phyloP scores from a whole-genome alignment of 1,284 basidiomycete genomes.

The Termitomyces sp. region DNA sequence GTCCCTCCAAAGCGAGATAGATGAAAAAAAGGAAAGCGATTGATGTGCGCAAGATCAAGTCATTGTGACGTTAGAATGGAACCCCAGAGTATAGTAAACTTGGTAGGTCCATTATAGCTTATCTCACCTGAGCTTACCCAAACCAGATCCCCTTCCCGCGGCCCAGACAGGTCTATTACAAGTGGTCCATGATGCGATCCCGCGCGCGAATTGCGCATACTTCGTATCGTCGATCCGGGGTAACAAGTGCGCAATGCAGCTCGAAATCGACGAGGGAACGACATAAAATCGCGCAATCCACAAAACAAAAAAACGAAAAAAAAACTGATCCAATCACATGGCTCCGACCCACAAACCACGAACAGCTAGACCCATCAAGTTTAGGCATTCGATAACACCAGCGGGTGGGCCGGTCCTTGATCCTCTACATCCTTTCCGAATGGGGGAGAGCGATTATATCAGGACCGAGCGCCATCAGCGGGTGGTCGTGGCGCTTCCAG shows the following conservation, averaged over 20 bases:
- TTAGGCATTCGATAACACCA: neutral
- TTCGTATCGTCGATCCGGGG: neutral
- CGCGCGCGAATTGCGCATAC: neutral
- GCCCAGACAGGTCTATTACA: neutral
- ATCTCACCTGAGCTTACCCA: neutral
- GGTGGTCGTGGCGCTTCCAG: conserved; percentile 2
- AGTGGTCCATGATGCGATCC: neutral
- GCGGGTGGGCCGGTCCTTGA: neutral
- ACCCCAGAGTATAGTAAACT: neutral
- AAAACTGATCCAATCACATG: neutral
- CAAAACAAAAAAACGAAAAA: no score
- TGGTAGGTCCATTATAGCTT: neutral
- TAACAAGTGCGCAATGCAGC: neutral
- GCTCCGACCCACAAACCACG: no score
- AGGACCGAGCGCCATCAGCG: neutral
- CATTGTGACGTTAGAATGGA: neutral
- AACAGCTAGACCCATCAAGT: neutral
- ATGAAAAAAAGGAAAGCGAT: neutral
- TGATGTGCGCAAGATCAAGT: neutral
- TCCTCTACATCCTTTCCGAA: neutral
- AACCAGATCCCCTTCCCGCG: neutral
- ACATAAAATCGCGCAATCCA: neutral
- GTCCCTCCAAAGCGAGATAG: conserved; percentile 9
- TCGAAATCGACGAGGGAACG: neutral
- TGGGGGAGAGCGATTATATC: neutral